Conservation (phyloP, 140 eudicot species). For the Bidens hawaiensis region DNA sequence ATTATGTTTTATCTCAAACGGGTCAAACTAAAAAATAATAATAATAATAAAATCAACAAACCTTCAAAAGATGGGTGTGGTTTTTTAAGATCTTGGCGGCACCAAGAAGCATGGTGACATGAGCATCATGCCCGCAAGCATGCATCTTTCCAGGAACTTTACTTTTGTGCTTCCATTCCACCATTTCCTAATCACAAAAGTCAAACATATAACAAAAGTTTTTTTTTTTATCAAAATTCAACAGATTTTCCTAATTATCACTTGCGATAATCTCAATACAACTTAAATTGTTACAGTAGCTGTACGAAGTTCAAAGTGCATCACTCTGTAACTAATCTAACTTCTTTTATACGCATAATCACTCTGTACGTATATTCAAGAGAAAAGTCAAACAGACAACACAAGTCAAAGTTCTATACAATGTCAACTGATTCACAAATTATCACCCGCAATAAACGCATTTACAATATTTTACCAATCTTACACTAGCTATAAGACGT, state of each 20-base stretch:
- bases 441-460: conserved; percentile 4
- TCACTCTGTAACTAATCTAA: conserved; percentile 4
- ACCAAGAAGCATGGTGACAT: conserved; percentile 95
- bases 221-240: not conserved
- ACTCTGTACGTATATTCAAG: not conserved
- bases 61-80: conserved; percentile 59
- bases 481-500: not conserved
- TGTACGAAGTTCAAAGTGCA: not conserved
- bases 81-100: conserved; percentile 82
- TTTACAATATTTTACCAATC: not conserved
- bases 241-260: not conserved
- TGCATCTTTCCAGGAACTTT: conserved; percentile 83
- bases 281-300: not conserved
- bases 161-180: conserved; percentile 94
- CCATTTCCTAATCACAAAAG: conserved; percentile 59
- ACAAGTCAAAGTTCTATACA: not conserved
- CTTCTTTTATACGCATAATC: too few relatives aligned
- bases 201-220: conserved; percentile 7
- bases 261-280: conserved; percentile 8
- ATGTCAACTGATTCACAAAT: not conserved
- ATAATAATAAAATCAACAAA: conserved; percentile 18
- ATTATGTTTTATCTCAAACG: not conserved
- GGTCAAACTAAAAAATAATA: not conserved
- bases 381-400: conserved; percentile 15
- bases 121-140: conserved; percentile 97